Base-by-base conservation (phyloP, 1,139 yeast genomes). In the Debaryomyces robertsiae region DNA sequence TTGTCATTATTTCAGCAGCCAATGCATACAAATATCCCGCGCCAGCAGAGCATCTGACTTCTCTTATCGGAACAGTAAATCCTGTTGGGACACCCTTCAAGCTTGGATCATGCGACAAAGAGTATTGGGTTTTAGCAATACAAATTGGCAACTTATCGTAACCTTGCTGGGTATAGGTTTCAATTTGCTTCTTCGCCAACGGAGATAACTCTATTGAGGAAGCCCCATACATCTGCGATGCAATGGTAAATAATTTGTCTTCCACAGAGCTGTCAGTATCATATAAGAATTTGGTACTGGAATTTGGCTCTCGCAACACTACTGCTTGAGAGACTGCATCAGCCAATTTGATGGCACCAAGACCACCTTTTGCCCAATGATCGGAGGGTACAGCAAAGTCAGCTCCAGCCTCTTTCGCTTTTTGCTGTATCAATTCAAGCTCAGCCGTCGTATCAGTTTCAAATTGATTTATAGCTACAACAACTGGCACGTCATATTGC, bases 351-450 rank as follows among this genome's bases (percentile, higher is more conserved):
- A 82, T 61, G 9, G 93, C 87, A 50, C 91, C 94, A 42, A 64
- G 65, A 57, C 94, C 94, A 67, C 94, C 94, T 61, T 82, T 67
- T 44, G 84, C 88, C 89, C 91, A 85, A 58, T 85, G 93, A 63
- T 82, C 82, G 7, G 90, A 78, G 24, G 81, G 77, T 43, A 83
- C 88, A 13, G 93, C 93, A 55, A 73, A 84, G 45, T 72, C 73
- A 2, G 94, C 94, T 53, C 93, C 93, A 6, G 91, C 89, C 52
- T 74, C 73, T 42, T 76, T 55, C 2, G 93, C 84, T 49, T 82
- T 80, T 47, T 76, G 63, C 60, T 75, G 81, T 40, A 85, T 82
- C 38, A 81, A 69, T 38, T 74, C 79, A 44, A 82, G 70, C 65
- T 85, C 94, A 27, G 80, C 81, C n/a, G 65, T 71, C 13, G 88